Evolutionary conservation across 345 rosid species (phyloP), one percentile per base, ranked within the genome.

Genomic region (Kernera saxatilis): DNA sequence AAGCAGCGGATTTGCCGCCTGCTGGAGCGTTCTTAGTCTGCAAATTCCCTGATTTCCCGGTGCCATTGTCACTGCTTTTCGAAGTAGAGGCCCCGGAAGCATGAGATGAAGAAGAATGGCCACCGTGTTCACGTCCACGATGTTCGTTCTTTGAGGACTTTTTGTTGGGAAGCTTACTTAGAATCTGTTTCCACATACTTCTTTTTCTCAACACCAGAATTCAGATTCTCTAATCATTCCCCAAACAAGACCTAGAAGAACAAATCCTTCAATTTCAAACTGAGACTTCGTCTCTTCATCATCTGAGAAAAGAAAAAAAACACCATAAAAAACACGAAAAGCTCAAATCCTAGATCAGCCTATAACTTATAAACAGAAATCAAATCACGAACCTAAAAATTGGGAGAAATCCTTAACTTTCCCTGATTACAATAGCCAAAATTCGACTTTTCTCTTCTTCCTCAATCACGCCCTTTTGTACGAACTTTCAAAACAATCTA

Each of bases 81-180:
- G 86, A 72, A 58, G 81, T 80, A 37, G 77, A 64, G 15, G 80
- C 80, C 65, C 49, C 48, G 2, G 70, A 49, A 19, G 72, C 76
- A 72, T 51, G 80, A 50, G 83, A 71, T 27, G 71, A 59, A 49
- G 80, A 59, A 12, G 56, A 60, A 70, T 70, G 78, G 41, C 85
- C 81, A 64, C 87, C 82, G 70, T 81, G 77, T 15, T 84, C 92
- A 69, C 89, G 84, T 46, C 78, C 73, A 77, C 72, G 79, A 63
- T 80, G 88, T 57, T 82, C 74, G 1, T 84, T 78, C 78, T 84
- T 90, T 3, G 93, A 86, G 13, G 91, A 88, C 84, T 92, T 92
- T 48, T 86, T 84, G 1, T 86, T 84, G 1, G 98, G 98, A 78
- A 92, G 87, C 90, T 87, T 90, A 45, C 85, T 83, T 8, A 92